phyloP scores from a whole-genome alignment of 2,329 filamentous ascomycete species.

The Fusarium cyanostomum region DNA sequence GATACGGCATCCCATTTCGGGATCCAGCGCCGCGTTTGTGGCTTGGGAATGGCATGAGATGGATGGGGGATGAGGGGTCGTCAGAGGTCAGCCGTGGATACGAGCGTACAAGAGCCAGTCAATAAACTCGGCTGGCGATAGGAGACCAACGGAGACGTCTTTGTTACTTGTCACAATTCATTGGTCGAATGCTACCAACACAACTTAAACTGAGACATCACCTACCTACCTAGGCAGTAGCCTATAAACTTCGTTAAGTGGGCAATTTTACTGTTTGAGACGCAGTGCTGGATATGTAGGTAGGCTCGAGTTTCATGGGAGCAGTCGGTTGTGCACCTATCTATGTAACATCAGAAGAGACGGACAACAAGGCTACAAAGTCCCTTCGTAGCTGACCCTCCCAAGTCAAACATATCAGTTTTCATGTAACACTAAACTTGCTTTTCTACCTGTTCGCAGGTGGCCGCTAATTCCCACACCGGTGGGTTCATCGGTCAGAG shows the following conservation, averaged over 20 bases:
- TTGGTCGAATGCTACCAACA: background rate
- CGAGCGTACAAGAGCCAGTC: background rate
- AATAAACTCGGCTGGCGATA: background rate
- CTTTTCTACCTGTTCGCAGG: background rate
- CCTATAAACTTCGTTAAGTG: too few relatives aligned
- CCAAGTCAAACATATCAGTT: background rate
- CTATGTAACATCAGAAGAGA: too few relatives aligned
- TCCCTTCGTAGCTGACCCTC: background rate
- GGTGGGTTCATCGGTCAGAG: too few relatives aligned
- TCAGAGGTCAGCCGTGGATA: slow-evolving; percentile 1
- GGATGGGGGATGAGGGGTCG: slow-evolving; percentile 14
- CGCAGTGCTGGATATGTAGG: too few relatives aligned
- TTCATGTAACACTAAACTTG: background rate
- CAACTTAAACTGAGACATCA: too few relatives aligned
- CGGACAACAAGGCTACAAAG: background rate
- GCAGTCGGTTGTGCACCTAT: too few relatives aligned
- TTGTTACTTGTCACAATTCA: background rate
- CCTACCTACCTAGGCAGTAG: too few relatives aligned
- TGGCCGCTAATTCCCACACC: too few relatives aligned
- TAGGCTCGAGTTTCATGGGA: too few relatives aligned
- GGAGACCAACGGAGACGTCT: background rate
- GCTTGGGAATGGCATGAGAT: slow-evolving; percentile 16
- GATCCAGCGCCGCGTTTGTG: slow-evolving; percentile 11
- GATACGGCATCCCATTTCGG: slow-evolving; percentile 12
- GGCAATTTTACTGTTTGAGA: too few relatives aligned